A percentile compares a stretch with the other conserved stretches of the same genome.
Conservation (phyloP, 345 rosid species). For the Luvunga scandens region DNA sequence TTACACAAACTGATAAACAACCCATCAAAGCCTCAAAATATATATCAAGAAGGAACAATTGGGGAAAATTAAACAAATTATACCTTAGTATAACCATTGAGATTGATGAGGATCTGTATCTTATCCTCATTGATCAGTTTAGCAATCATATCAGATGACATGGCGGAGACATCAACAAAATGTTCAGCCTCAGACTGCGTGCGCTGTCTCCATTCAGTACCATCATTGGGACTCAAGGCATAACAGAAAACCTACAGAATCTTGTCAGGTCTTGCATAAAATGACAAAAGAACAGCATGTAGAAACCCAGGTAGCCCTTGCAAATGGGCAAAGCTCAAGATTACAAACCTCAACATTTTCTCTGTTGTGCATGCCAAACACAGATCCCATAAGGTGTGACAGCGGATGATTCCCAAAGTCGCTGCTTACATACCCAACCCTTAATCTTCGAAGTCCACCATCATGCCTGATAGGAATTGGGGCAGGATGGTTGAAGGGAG, state of each 20-base stretch:
- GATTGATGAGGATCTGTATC: constrained; percentile 85
- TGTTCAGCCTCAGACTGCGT: constrained; percentile 90
- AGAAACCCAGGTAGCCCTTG: neutral
- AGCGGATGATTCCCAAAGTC: constrained; percentile 97
- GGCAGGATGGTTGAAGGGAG: constrained; percentile 70
- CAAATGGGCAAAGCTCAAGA: neutral
- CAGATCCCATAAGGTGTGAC: constrained; percentile 99
- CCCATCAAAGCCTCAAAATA: neutral
- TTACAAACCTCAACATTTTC: constrained; percentile 80
- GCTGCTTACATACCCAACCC: constrained; percentile 95
- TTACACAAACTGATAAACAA: neutral
- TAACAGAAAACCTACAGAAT: constrained; percentile 81
- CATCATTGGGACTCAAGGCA: constrained; percentile 91
- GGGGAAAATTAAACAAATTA: neutral
- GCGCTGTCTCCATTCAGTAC: constrained; percentile 95
- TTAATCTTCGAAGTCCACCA: constrained; percentile 63
- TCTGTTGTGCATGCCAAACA: constrained; percentile 95
- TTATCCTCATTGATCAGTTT: constrained; percentile 79
- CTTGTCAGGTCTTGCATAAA: constrained; percentile 11
- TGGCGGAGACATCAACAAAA: constrained; percentile 83
- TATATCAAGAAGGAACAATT: too few relatives aligned
- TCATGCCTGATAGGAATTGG: constrained; percentile 60
- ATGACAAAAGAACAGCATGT: neutral
- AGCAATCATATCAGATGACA: constrained; percentile 87
- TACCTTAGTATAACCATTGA: constrained; percentile 98